phyloP scores from a whole-genome alignment of 176 grass and related monocot genomes.

The Cymbopogon citratus region DNA sequence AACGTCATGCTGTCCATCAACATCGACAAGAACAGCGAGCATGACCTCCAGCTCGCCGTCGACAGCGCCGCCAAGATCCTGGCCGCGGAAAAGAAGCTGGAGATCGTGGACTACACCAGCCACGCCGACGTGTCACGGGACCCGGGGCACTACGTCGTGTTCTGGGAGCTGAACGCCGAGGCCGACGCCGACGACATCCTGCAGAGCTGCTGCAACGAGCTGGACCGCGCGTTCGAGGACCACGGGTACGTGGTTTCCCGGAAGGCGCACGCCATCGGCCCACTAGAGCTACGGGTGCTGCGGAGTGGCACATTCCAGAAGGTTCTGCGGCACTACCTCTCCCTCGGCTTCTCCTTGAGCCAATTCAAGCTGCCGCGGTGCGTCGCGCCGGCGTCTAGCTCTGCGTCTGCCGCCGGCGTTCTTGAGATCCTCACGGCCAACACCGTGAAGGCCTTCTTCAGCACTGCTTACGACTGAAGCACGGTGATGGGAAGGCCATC shows the following conservation, averaged over 20 bases:
- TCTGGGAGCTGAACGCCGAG: slow-evolving; percentile 55
- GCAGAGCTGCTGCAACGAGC: slow-evolving; percentile 61
- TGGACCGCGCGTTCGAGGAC: slow-evolving; percentile 57
- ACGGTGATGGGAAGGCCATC: no score
- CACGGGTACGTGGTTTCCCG: slow-evolving; percentile 52
- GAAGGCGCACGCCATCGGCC: slow-evolving; percentile 34
- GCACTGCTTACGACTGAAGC: slow-evolving; percentile 21
- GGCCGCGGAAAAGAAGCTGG: slow-evolving; percentile 56
- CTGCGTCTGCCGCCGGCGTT: slow-evolving; percentile 15
- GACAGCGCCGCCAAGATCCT: slow-evolving; percentile 42
- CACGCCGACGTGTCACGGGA: slow-evolving; percentile 49
- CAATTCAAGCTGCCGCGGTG: slow-evolving; percentile 82
- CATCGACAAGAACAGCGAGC: slow-evolving; percentile 92
- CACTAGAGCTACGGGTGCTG: slow-evolving; percentile 59
- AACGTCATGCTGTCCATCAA: slow-evolving; percentile 21
- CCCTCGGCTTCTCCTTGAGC: slow-evolving; percentile 42
- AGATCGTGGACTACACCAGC: slow-evolving; percentile 82
- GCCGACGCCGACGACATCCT: slow-evolving; percentile 35
- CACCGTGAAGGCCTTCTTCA: slow-evolving; percentile 25
- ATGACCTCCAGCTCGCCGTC: slow-evolving; percentile 66
- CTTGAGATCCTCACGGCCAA: slow-evolving; percentile 41
- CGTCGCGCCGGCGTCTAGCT: slow-evolving; percentile 34
- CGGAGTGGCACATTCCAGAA: slow-evolving; percentile 46
- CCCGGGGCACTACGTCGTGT: slow-evolving; percentile 72
- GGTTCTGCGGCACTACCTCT: slow-evolving; percentile 50